Base-by-base conservation (phyloP, 495 filamentous ascomycete genomes). In the Talaromyces borbonicus region DNA sequence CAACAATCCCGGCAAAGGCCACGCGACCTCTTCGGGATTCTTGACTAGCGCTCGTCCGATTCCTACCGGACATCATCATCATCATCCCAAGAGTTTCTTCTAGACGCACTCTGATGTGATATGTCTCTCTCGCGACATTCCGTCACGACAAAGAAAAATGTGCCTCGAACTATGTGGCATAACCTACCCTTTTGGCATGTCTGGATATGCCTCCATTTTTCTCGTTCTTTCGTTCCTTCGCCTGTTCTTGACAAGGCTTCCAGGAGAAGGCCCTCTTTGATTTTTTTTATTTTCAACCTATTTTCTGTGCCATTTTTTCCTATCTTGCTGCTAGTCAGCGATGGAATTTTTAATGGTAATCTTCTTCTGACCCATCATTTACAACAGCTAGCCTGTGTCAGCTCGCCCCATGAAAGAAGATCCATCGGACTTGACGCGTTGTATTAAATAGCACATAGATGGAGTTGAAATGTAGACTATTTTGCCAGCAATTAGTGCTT, bases 21-120 rank as follows among this genome's bases (percentile, higher is more conserved):
- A 65, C 51, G 49, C 57, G 31, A 49, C 60, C 12, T 56, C 65
- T 33, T 62, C 61, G 19, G 64, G 63, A 48, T 66, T 71, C 53
- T 50, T 61, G 43, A 65, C 63, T 39, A 62, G 53, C 48, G 27
- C 37, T 33, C 20, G 8, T 7, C 27, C 46, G 37, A 20, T 35
- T 29, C 37, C 56, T 41, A 57, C 49, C 39, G 56, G 56, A 31
- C 53, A 15, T 25, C 27, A 8, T 23, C 24, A n/a, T 18, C 27
- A 8, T 23, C 24, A n/a, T 18, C 43, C 29, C 15, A 20, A 20
- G 18, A 19, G 43, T 31, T 33, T 24, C 22, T 41, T 25, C 19
- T 41, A 41, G 38, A 41, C 18, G 18, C 35, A 38, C n/a, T 30
- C 27, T 30, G 27, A 41, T 38, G 18, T 20, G 7, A 20, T 38